Evolutionary conservation across 2,329 filamentous ascomycete genomes (phyloP).

Genomic region (Ophiostoma quercus): DNA sequence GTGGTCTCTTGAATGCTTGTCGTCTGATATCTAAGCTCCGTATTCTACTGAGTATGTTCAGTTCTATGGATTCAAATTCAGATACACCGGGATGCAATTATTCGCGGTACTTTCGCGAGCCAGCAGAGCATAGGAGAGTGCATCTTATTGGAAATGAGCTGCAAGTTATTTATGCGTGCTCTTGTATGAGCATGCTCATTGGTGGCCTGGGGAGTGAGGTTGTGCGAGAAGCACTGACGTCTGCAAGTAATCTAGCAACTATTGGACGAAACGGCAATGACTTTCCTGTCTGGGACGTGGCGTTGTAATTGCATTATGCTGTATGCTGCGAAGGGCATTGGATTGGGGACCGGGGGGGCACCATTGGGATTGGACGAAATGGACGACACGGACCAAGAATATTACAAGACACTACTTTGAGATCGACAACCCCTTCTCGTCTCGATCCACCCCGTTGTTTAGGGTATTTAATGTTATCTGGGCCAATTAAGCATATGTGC

Average conservation of each 20-base stretch:
- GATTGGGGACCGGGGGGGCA: not conserved
- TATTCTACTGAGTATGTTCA: not conserved
- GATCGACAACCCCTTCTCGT: not conserved
- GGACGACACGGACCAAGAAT: not conserved
- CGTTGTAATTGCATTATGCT: slow-evolving; percentile 9
- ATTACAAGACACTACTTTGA: not conserved
- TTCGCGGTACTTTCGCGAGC: not conserved
- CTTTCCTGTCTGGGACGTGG: slow-evolving; percentile 18
- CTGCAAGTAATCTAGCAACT: not conserved
- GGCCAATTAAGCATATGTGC: slow-evolving; percentile 10
- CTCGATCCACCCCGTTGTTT: not conserved
- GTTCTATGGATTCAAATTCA: not conserved
- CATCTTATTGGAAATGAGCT: not conserved
- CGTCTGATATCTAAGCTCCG: not conserved
- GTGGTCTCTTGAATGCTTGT: not conserved
- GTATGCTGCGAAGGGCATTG: not conserved
- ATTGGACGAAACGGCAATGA: not conserved
- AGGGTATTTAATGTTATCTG: not conserved
- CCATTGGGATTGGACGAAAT: not conserved
- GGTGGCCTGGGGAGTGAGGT: not conserved
- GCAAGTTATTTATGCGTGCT: not conserved
- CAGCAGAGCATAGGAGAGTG: not conserved
- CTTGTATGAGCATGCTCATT: not conserved
- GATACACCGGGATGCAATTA: not conserved
- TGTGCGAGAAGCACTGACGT: slow-evolving; percentile 1